Evolutionary conservation across 176 grass and related monocot genomes (phyloP).

Genomic region (Oryza meyeriana): DNA sequence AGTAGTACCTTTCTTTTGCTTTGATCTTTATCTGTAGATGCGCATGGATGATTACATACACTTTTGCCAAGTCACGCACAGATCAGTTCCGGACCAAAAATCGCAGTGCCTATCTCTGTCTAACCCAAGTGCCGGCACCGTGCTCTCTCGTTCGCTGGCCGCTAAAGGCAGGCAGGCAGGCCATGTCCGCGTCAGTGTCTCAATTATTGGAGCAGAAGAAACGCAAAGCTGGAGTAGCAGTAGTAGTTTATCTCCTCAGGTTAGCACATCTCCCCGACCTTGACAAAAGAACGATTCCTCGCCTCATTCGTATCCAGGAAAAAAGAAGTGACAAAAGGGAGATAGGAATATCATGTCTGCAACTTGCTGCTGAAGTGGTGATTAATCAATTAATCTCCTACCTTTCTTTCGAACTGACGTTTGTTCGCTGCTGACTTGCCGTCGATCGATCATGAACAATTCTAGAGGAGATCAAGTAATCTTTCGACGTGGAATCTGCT

Average conservation of each 20-base stretch:
- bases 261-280: not conserved
- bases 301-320: not conserved
- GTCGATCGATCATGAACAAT: not conserved
- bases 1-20: too few species aligned
- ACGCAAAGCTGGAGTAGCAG: not conserved
- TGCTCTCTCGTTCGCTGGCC: not conserved
- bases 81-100: not conserved
- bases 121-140: not conserved
- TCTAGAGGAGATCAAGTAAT: not conserved
- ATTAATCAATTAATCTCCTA: not conserved
- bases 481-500: constrained; percentile 15
- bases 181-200: not conserved
- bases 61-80: not conserved
- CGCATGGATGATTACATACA: not conserved
- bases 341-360: not conserved
- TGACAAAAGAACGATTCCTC: not conserved
- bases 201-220: constrained; percentile 27
- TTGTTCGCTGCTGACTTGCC: not conserved
- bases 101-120: not conserved
- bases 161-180: not conserved
- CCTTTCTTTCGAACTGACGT: not conserved
- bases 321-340: not conserved
- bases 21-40: not conserved
- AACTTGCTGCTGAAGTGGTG: not conserved
- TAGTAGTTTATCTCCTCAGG: not conserved